Conservation (phyloP, 2,329 filamentous ascomycete species). For the Aspergillus intermedius region DNA sequence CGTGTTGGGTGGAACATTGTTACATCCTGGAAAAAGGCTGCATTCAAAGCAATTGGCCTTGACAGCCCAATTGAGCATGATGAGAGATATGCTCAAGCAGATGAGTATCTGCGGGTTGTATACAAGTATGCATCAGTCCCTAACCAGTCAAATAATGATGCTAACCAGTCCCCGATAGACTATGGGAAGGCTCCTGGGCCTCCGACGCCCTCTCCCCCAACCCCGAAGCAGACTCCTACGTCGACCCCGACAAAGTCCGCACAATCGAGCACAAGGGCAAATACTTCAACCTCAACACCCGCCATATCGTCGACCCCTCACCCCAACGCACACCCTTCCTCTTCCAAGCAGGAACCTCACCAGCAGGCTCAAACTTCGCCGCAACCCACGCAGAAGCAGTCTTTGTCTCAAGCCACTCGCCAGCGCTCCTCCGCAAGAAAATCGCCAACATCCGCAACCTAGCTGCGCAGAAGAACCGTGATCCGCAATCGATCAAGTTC, state of each 20-base stretch:
- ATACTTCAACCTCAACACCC: constrained; percentile 43
- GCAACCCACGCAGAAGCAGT: constrained; percentile 55
- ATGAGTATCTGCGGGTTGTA: constrained; percentile 56
- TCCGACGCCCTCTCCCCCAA: constrained; percentile 53
- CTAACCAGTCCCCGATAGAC: constrained; percentile 22
- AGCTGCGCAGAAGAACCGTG: constrained; percentile 47
- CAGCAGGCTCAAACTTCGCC: constrained; percentile 52
- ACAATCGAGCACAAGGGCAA: constrained; percentile 56
- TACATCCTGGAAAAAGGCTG: constrained; percentile 56
- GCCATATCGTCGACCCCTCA: constrained; percentile 49
- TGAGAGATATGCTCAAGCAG: constrained; percentile 54
- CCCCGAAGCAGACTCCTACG: constrained; percentile 49
- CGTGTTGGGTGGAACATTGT: constrained; percentile 63
- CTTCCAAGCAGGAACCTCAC: constrained; percentile 55
- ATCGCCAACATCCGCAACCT: constrained; percentile 49
- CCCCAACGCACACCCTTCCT: constrained; percentile 53
- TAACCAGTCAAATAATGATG: not conserved
- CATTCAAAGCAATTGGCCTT: constrained; percentile 57
- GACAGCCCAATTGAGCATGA: constrained; percentile 55
- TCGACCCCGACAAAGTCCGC: constrained; percentile 53
- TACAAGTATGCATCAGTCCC: constrained; percentile 47
- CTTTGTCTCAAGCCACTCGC: constrained; percentile 52
- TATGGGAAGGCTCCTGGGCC: constrained; percentile 53
- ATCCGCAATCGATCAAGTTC: constrained; percentile 53
- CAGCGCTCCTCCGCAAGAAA: constrained; percentile 44